Conservation (phyloP, 2,329 filamentous ascomycete genomes). For the Monilinia aucupariae region DNA sequence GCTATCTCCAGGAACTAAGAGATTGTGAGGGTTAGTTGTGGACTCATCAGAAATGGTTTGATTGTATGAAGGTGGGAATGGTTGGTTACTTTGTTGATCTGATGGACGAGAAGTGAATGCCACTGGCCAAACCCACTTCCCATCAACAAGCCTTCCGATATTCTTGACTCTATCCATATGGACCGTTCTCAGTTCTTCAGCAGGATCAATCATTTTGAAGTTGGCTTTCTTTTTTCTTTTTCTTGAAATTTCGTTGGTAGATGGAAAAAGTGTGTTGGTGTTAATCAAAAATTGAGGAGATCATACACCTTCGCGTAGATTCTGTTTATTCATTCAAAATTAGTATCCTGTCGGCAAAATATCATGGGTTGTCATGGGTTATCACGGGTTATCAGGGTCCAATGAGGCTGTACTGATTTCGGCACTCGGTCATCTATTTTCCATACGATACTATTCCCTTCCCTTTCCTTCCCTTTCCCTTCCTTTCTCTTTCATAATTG, state of each 20-base stretch:
- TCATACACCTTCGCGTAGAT: neutral
- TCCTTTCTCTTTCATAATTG: neutral
- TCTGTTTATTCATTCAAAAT: neutral
- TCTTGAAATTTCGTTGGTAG: neutral
- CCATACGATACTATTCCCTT: neutral
- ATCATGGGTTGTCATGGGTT: neutral
- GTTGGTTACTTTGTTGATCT: neutral
- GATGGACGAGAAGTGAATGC: neutral
- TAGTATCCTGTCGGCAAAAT: neutral
- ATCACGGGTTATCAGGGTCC: neutral
- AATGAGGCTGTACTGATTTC: neutral
- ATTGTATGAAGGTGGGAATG: neutral
- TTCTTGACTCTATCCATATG: neutral
- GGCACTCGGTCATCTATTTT: neutral
- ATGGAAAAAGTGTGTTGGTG: neutral
- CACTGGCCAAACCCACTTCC: neutral
- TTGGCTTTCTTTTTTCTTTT: neutral
- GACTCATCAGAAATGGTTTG: neutral
- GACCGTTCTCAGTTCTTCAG: neutral
- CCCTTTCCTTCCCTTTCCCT: too few relatives aligned
- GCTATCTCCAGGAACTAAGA: neutral
- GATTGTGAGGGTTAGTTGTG: neutral
- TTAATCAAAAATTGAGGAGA: neutral
- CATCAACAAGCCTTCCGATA: neutral
- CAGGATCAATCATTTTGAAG: neutral